Evolutionary conservation across 345 rosid genomes (phyloP), one percentile per base, ranked within the genome.

Genomic region (Dimocarpus longan): DNA sequence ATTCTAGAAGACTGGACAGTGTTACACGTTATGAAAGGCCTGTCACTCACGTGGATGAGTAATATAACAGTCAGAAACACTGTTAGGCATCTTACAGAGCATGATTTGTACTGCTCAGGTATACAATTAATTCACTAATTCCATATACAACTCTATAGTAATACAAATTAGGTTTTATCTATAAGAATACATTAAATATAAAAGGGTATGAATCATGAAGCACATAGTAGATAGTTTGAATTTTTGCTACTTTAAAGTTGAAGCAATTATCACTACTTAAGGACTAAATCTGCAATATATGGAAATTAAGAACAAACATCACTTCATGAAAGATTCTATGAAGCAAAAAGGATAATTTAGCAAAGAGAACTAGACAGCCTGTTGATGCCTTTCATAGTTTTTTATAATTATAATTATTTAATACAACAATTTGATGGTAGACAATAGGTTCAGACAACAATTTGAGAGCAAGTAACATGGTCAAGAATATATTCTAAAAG

Each of bases 1-100:
- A 75, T 76, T 68, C 64, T 77, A 70, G 65, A 80, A 60, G 66
- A 64, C n/a, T n/a, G 28, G 66, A 74, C 66, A 37, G 57, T 16
- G 52, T 15, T 50, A 42, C 71, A 75, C 39, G n/a, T 46, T 56
- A 44, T 28, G 12, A 65, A 75, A 28, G 46, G 48, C 28, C 48
- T 8, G 6, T 28, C 63, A 32, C 12, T 75, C 12, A 46, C 10
- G 16, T 42, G 56, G 28, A 42, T 60, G 68, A 13, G 22, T 24
- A 24, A 74, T 6, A 62, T 43, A 32, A 16, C 57, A 43, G 16
- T n/a, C 56, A 74, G 24, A 42, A 62, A n/a, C 68, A 43, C 8
- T 4, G 13, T 60, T 42, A 21, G 24, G 40, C 39, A 74, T 63
- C 11, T 8, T 16, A 44, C n/a, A n/a, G 50, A 22, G 60, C 60